phyloP scores from a whole-genome alignment of 352 stramenopile genomes.

The Globisporangium megalacanthum region DNA sequence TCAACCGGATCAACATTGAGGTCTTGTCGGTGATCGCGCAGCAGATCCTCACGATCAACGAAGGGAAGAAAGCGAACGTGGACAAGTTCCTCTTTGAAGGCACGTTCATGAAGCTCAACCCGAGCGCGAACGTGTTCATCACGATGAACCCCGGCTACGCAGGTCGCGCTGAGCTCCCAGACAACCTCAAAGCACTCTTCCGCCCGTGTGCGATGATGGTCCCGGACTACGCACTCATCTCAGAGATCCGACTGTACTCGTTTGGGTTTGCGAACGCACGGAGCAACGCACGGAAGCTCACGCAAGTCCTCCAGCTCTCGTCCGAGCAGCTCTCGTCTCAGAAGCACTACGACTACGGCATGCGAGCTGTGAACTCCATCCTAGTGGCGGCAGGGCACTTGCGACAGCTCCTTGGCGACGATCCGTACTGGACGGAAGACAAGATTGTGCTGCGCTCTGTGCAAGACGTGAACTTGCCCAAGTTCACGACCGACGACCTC shows the following conservation, averaged over 20 bases:
- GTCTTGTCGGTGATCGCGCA: conserved; percentile 93
- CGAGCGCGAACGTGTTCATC: conserved; percentile 92
- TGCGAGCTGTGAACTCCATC: conserved; percentile 94
- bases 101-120: conserved; percentile 90
- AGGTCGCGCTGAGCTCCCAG: conserved; percentile 90
- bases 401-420: conserved; percentile 83
- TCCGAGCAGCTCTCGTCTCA: conserved; percentile 92
- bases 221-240: conserved; percentile 92
- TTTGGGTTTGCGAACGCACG: conserved; percentile 90
- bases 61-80: conserved; percentile 86
- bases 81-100: conserved; percentile 94
- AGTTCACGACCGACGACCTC: conserved; percentile 92
- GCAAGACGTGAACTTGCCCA: conserved; percentile 93
- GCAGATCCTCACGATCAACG: conserved; percentile 92
- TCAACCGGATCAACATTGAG: conserved; percentile 95
- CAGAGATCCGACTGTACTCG: conserved; percentile 91
- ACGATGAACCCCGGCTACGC: conserved; percentile 97
- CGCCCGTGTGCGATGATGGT: conserved; percentile 95
- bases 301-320: conserved; percentile 91
- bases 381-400: conserved; percentile 90
- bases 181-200: conserved; percentile 94
- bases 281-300: conserved; percentile 90
- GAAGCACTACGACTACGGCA: conserved; percentile 96
- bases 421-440: conserved; percentile 87
- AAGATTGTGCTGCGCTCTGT: conserved; percentile 92